Conservation (phyloP, 2,329 filamentous ascomycete genomes). For the Xenosphaeropsis pyriputrescens region DNA sequence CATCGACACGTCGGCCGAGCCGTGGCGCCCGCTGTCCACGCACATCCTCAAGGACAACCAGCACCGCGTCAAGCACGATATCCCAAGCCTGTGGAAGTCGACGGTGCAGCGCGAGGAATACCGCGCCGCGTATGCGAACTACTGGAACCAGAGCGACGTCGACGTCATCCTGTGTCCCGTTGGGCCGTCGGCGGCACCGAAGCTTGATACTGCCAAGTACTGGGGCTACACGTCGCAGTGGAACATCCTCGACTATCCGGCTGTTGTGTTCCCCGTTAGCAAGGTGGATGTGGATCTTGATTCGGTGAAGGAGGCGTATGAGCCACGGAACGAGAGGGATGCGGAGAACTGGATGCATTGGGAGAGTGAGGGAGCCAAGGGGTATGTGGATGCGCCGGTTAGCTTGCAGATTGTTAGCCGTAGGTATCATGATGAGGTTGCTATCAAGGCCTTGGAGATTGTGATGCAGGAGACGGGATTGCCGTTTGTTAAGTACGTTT, state of each 20-base stretch:
- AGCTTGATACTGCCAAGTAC: conserved; percentile 30
- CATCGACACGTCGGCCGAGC: conserved; percentile 39
- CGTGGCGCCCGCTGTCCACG: conserved; percentile 38
- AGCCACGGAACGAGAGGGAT: conserved; percentile 18
- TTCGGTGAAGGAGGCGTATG: conserved; percentile 12
- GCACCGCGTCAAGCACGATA: conserved; percentile 23
- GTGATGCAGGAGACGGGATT: conserved; percentile 18
- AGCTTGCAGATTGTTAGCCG: conserved; percentile 23
- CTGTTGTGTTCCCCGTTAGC: conserved; percentile 41
- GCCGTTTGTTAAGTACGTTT: conserved; percentile 15
- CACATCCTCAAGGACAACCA: conserved; percentile 41
- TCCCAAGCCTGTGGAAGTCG: conserved; percentile 26
- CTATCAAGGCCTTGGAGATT: conserved; percentile 19
- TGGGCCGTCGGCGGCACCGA: conserved; percentile 38
- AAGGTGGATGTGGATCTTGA: conserved; percentile 16
- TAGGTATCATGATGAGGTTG: conserved; percentile 22
- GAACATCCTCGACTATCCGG: conserved; percentile 57
- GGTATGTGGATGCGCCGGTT: conserved; percentile 24
- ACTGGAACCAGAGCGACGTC: conserved; percentile 21
- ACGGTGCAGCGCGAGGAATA: conserved; percentile 23
- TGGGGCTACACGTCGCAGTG: conserved; percentile 55
- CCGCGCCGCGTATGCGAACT: conserved; percentile 7
- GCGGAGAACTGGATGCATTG: conserved; percentile 18
- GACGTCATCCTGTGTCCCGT: conserved; percentile 50
- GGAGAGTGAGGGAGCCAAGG: conserved; percentile 19